phyloP scores from a whole-genome alignment of 345 rosid species.

The Syzygium oleosum region DNA sequence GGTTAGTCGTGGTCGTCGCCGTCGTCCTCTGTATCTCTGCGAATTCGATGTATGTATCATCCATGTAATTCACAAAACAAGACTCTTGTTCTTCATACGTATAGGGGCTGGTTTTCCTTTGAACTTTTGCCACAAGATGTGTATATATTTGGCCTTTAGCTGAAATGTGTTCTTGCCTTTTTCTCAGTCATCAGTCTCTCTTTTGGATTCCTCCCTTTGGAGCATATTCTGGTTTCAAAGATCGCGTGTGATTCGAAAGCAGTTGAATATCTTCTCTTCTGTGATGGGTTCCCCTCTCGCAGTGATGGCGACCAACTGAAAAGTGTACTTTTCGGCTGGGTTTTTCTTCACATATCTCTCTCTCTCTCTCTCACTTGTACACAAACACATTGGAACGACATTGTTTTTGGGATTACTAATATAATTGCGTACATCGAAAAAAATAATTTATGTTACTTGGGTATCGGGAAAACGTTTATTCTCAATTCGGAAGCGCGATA shows the following conservation, averaged over 20 bases:
- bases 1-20: neutral
- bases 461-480: no score
- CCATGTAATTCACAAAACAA: neutral
- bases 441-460: no score
- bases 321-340: neutral
- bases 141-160: neutral
- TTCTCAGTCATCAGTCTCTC: neutral
- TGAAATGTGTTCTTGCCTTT: neutral
- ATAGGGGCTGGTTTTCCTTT: neutral
- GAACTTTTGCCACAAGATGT: neutral
- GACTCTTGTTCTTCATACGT: neutral
- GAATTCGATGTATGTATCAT: constrained; percentile 19
- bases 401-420: neutral
- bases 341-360: no score
- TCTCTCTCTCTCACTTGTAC: no score
- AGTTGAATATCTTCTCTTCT: no score
- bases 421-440: neutral
- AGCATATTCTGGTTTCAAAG: neutral
- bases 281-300: neutral
- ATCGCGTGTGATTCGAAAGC: no score
- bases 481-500: no score
- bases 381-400: neutral
- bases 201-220: neutral
- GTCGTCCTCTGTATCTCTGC: constrained; percentile 14
- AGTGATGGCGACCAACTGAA: neutral